Evolutionary conservation across 208 protist genomes (phyloP), one percentile per base, ranked within the genome.

Genomic region (Acanthamoeba lenticulata): DNA sequence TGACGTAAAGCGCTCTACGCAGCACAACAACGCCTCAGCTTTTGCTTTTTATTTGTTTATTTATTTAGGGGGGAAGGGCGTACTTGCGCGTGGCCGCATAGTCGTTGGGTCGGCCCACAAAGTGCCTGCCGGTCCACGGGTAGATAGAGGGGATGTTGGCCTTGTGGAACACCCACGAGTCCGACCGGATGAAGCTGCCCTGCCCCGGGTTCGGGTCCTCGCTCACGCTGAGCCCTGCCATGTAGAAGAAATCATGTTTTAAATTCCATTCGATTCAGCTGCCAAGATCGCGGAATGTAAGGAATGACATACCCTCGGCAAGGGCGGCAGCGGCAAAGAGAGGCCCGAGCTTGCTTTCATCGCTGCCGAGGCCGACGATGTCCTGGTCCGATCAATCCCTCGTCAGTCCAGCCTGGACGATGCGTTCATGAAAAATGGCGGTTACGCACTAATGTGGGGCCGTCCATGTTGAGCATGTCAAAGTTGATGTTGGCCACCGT

Each of bases 141-240:
- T 83, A 83, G 72, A 83, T 49, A 2, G 72, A 83, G 29, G 72
- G 72, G 11, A 83, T 49, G 27, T n/a, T n/a, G 27, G 72, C 34
- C 40, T 83, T 44, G 72, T 83, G 72, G 40, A 83, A 83, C 38
- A 83, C 72, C 72, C 72, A 83, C 40, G 72, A 83, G 40, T 83
- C 72, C 72, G 72, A 83, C 21, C 72, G 72, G 32, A 83, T 83
- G 40, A 83, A 83, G 21, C 72, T 83, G 72, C 72, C 72, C 72
- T 83, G 72, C 11, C 72, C 72, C 72, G 72, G 72, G 40, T 83
- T 83, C 38, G 72, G 72, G 29, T 83, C 72, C 6, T 38, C 72
- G 27, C 72, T 83, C 72, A 83, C 72, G 34, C 40, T 83, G 38
- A 83, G 15, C 0, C 72, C 72, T 83, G 72, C 42, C 57, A 7